Base-by-base conservation (phyloP, 176 grass and related monocot genomes). In the Cenchrus fungigraminus region DNA sequence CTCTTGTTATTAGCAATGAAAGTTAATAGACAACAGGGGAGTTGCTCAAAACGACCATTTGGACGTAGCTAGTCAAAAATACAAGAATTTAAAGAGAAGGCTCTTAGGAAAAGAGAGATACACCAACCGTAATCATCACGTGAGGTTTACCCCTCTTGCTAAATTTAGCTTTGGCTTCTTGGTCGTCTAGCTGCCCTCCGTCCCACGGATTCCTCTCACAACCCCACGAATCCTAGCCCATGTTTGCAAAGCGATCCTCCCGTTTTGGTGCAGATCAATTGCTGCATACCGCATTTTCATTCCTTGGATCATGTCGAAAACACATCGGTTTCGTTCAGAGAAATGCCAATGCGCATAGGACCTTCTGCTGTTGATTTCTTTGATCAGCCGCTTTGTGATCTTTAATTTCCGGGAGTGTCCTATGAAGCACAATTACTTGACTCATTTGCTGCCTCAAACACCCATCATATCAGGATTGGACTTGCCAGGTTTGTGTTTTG, bases 211-310 rank as follows among this genome's bases (percentile, higher is more conserved):
- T 86, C 52, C 13, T 31, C 88, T 86, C 84, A 20, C 88, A 78
- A 32, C 79, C 88, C 84, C 79, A 90, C 84, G 58, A 90, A 90
- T 72, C 25, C 40, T 72, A 71, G 65, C 53, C 84, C 47, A 90
- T 59, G 73, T 86, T 57, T 86, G 57, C 73, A 66, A 50, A 73
- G 78, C 79, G 64, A 78, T 66, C 66, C 40, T 78, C 46, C 57
- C 73, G 7, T 65, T 81, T 90, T 82, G 57, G 73, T 57, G 73
- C 84, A 25, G 71, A 50, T 6, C 47, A 71, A 4, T 4, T 40
- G 12, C 7, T 22, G 79, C 46, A 9, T 28, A 13, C n/a, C 55
- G 65, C 83, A 86, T 40, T 55, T 19, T 46, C 45, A 46, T 29
- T 29, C 59, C 63, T 17, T 56, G 15, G 72, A 50, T 16, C 72